Base-by-base conservation (phyloP, 2,329 filamentous ascomycete genomes). In the Atkinsonella texensis region DNA sequence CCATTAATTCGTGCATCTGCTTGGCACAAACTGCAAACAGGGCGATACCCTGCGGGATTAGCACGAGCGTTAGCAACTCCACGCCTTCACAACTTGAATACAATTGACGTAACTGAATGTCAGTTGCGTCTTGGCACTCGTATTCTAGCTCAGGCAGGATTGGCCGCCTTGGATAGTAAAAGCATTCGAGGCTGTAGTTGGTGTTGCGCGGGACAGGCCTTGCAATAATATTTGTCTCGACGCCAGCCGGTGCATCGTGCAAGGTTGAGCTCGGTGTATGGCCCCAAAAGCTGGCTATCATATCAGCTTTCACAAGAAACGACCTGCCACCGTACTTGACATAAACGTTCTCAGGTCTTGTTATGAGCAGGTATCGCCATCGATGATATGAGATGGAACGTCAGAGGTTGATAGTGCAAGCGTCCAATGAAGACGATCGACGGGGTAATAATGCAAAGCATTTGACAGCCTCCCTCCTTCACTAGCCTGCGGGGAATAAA, bases 401-500 rank as follows among this genome's bases (percentile, higher is more conserved):
- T 4, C 35, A 38, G 35, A 12, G 28, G 35, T 38, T 38, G 35
- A 38, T 15, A 38, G 35, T 28, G 28, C 28, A 28, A 28, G 4
- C 28, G 28, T 28, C 28, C 28, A 28, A 28, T 28, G 28, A 28
- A 28, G 28, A 7, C 10, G 38, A 40, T 10, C 2, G 4, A 40
- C 10, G n/a, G n/a, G 10, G 38, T 17, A 5, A 38, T 15, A 38
- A 38, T 38, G 5, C 15, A 38, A 11, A 15, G 4, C n/a, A 11
- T 42, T 12, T 42, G 31, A 41, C n/a, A 35, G n/a, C 32, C 31
- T 23, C 12, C 46, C 23, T 48, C 46, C 31, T 23, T 38, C 35
- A 17, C 35, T 48, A 41, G 46, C 35, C 35, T 48, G 46, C 35
- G 40, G 46, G 46, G 46, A 48, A 48, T 35, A 28, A 28, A 28